These are phyloP conservation scores for Strobilomyces echinocephalus DNA, from an alignment of 768 basidiomycete genomes.

Conservation along the genomic window DNA sequence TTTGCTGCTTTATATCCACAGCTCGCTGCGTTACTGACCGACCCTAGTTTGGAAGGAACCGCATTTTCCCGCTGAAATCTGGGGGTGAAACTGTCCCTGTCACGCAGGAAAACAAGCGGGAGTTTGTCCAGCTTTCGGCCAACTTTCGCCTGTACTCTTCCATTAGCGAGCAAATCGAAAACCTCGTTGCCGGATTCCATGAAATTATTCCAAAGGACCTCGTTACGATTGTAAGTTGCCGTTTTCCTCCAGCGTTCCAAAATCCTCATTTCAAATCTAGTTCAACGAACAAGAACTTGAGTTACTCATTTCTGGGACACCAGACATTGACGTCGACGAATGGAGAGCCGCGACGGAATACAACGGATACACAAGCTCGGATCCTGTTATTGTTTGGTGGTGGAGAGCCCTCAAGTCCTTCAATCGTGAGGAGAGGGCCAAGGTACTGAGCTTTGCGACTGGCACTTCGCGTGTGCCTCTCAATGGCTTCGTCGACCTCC, in stretches of 20 bases:
- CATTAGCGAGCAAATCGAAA: constrained; percentile 94
- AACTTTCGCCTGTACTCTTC: constrained; percentile 91
- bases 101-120: constrained; percentile 93
- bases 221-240: constrained; percentile 73
- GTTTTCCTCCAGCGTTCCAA: background rate
- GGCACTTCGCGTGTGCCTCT: constrained; percentile 90
- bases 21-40: background rate
- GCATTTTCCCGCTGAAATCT: constrained; percentile 82
- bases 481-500: constrained; percentile 92
- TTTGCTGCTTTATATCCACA: constrained; percentile 13
- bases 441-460: constrained; percentile 96
- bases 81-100: constrained; percentile 81
- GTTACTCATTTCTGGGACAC: constrained; percentile 91
- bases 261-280: constrained; percentile 35
- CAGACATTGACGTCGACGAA: constrained; percentile 98
- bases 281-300: constrained; percentile 95
- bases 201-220: constrained; percentile 97
- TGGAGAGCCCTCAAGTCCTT: constrained; percentile 98
- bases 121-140: constrained; percentile 94
- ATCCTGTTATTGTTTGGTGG: constrained; percentile 98
- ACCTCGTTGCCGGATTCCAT: constrained; percentile 86
- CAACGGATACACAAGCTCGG: constrained; percentile 80
- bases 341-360: constrained; percentile 92
- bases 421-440: constrained; percentile 92
- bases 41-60: constrained; percentile 75